These are phyloP conservation scores for Mycotypha africana DNA, from an alignment of 371 early-diverging fungal genomes.

Conservation along the genomic window DNA sequence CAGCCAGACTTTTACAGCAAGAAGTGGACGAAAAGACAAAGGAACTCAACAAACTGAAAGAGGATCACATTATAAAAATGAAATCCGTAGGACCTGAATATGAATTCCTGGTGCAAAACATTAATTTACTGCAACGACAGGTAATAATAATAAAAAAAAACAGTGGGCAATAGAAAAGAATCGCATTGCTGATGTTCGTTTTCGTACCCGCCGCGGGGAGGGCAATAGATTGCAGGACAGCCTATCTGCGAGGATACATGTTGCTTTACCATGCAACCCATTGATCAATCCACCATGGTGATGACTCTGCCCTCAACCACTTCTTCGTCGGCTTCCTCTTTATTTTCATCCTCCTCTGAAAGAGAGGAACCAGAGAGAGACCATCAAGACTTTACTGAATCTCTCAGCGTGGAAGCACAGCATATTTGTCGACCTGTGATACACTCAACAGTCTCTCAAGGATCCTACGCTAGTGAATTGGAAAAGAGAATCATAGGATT, in stretches of 20 bases:
- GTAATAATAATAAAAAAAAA: slow-evolving; percentile 12
- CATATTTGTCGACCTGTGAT: slow-evolving; percentile 48
- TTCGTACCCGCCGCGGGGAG: too few relatives aligned
- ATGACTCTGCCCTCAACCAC: slow-evolving; percentile 41
- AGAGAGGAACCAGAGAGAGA: too few relatives aligned
- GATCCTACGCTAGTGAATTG: slow-evolving; percentile 38
- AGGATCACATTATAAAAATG: slow-evolving; percentile 39
- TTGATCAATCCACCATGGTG: slow-evolving; percentile 40
- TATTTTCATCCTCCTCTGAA: too few relatives aligned
- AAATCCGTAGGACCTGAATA: slow-evolving; percentile 48
- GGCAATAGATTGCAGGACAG: slow-evolving; percentile 41
- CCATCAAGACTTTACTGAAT: slow-evolving; percentile 19
- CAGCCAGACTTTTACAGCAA: slow-evolving; percentile 31
- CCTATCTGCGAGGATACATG: slow-evolving; percentile 43
- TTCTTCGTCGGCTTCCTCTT: not conserved
- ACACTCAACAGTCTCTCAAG: slow-evolving; percentile 40
- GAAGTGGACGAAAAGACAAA: slow-evolving; percentile 35
- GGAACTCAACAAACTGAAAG: slow-evolving; percentile 13
- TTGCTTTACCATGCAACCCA: slow-evolving; percentile 41
- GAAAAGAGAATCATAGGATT: slow-evolving; percentile 36
- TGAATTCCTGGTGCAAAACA: slow-evolving; percentile 49
- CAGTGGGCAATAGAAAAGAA: too few relatives aligned
- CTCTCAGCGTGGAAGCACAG: slow-evolving; percentile 40
- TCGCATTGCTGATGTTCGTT: too few relatives aligned
- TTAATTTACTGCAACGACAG: slow-evolving; percentile 48